A percentile compares a stretch with the other conserved stretches of the same genome.
Evolutionary conservation across 805 yeast species (phyloP).

Genomic region (Lipomyces sp.): DNA sequence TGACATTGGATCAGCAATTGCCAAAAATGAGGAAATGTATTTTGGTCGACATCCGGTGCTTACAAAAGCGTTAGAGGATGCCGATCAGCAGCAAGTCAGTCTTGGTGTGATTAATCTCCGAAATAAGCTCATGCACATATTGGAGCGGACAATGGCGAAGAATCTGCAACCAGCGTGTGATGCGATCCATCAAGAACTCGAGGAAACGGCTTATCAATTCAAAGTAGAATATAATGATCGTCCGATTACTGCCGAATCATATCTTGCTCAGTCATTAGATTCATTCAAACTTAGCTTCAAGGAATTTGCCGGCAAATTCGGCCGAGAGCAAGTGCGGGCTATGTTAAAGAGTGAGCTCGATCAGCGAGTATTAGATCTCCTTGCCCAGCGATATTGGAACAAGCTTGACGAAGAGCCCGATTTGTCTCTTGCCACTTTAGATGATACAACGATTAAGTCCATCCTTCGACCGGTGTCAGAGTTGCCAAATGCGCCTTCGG

Average conservation of each 20-base stretch:
- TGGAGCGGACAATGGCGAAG: constrained; percentile 89
- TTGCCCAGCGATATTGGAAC: constrained; percentile 94
- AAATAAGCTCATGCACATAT: constrained; percentile 78
- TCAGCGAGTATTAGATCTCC: constrained; percentile 81
- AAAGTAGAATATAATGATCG: constrained; percentile 97
- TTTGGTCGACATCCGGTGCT: constrained; percentile 67
- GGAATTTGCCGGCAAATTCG: constrained; percentile 80
- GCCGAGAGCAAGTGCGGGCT: constrained; percentile 78
- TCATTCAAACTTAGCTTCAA: constrained; percentile 82
- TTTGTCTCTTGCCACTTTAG: constrained; percentile 15
- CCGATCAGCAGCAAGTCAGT: constrained; percentile 42
- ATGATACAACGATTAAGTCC: not conserved
- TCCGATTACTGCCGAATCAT: constrained; percentile 89
- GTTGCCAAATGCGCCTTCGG: constrained; percentile 60
- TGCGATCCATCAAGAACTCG: constrained; percentile 86
- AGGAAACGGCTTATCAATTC: constrained; percentile 88
- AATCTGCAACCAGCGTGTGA: constrained; percentile 86
- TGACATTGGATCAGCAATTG: constrained; percentile 57
- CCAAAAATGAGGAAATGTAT: constrained; percentile 57
- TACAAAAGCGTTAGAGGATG: constrained; percentile 36
- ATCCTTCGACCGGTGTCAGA: constrained; percentile 60
- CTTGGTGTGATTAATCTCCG: constrained; percentile 79
- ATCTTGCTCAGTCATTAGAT: constrained; percentile 90
- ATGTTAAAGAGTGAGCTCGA: constrained; percentile 83
- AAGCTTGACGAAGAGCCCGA: constrained; percentile 51